Evolutionary conservation across 1,284 basidiomycete species (phyloP), one percentile per base, ranked within the genome.

Genomic region (Amylostereum areolatum): DNA sequence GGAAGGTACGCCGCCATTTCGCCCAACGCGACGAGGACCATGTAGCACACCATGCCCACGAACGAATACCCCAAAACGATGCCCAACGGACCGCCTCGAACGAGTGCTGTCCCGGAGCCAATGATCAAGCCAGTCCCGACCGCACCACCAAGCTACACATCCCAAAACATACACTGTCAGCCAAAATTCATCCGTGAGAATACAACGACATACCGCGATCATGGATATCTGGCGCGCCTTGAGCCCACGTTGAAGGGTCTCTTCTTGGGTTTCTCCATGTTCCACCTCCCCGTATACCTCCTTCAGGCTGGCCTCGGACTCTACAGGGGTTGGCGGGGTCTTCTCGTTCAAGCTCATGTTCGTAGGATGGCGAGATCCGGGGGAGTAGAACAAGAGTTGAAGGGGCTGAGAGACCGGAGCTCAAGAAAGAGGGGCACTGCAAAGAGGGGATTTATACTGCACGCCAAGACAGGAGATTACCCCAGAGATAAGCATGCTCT

Each of bases 121-220:
- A 91, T 89, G 55, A 91, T 84, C 18, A 91, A 70, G 61, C 89
- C 89, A 27, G 86, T 89, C 6, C 81, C 81, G 6, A 83, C 73
- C 24, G 81, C 78, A 49, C 81, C 80, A 29, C 80, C 79, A 31
- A 80, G 71, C 76, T 79, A 24, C 12, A n/a, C 51, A 47, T 46
- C 28, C 18, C n/a, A 39, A 29, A 34, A 35, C 31, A 34, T 41
- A 34, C 39, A 52, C 24, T 31, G 43, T 25, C 36, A 31, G 8
- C 30, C 24, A 29, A 28, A 43, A 27, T 12, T 29, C 7, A 11
- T n/a, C 41, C 18, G 43, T 9, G n/a, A 32, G 24, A 34, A 36
- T 11, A 24, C 11, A 36, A n/a, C 10, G 18, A 62, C 74, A 53
- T 57, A 80, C 73, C 51, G 80, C 80, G 55, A 81, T 87, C 84